Evolutionary conservation across 192 early-diverging fungal genomes (phyloP), one percentile per base, ranked within the genome.

Genomic region (Backusella westeae): DNA sequence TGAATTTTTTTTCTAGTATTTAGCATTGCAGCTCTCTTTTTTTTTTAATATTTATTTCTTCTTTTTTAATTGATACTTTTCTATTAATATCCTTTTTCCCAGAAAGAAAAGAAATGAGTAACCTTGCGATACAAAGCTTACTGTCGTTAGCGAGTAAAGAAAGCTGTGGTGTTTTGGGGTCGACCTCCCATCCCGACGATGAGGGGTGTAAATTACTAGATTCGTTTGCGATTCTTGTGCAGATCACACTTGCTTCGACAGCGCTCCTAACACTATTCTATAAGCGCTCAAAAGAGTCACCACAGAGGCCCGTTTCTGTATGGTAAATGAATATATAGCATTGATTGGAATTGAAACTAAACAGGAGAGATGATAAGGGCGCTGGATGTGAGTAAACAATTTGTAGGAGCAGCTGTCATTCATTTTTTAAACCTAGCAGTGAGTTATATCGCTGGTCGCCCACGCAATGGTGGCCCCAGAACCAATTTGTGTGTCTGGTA

Each of bases 401-500:
- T 92, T 63, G 82, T 90, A n/a, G 90, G 91, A 49, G 91, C 89
- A 39, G 75, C 80, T 34, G 82, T 93, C 49, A 91, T 94, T 78
- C 93, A 94, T 75, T 86, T 86, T 53, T 75, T 93, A 53, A 94
- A 93, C 68, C 74, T 93, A 23, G 76, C 91, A 14, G 89, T 89
- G 21, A 91, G 94, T 34, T 85, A 88, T 73, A 81, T 96, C 29
- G 86, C 88, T 7, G 92, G 92, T 15, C 78, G 81, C 23, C 80
- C 83, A 26, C 71, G 72, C 6, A 76, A 86, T 59, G 85, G 82
- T 34, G 85, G 85, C 34, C 82, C 86, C 21, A 65, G 35, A 19
- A 80, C 73, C 8, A 95, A 94, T 74, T 90, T 91, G 10, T 95
- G 93, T 73, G 88, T 94, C 9, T 94, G 92, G 92, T 90, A 92